Conservation (phyloP, 23 red algal genomes). For the Gracilaria gracilis region DNA sequence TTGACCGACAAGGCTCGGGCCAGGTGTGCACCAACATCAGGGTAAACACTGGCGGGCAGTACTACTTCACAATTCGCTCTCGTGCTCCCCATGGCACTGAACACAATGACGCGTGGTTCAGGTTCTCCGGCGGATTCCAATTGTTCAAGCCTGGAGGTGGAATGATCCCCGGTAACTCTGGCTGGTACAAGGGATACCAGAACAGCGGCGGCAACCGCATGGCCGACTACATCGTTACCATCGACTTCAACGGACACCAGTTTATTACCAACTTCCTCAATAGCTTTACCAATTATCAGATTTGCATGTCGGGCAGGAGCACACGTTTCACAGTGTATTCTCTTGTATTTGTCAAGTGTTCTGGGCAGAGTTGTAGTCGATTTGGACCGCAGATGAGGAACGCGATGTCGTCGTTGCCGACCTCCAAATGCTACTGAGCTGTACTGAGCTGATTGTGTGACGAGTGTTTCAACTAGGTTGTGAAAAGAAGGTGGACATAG, state of each 20-base stretch:
- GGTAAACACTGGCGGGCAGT: neutral
- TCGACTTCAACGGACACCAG: slow-evolving; percentile 68
- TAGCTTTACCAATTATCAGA: neutral
- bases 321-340: slow-evolving; percentile 19
- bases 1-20: slow-evolving; percentile 6
- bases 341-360: slow-evolving; percentile 26
- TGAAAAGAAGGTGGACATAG: neutral
- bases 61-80: slow-evolving; percentile 16
- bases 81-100: slow-evolving; percentile 20
- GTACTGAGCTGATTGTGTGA: neutral
- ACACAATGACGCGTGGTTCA: slow-evolving; percentile 48
- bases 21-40: slow-evolving; percentile 6
- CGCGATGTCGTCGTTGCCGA: slow-evolving; percentile 16
- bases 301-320: slow-evolving; percentile 31
- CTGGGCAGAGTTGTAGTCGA: slow-evolving; percentile 18
- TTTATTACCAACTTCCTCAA: slow-evolving; percentile 37
- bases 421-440: slow-evolving; percentile 7
- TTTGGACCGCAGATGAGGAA: slow-evolving; percentile 29
- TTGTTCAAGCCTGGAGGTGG: slow-evolving; percentile 16
- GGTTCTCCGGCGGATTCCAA: slow-evolving; percentile 32
- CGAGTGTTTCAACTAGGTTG: neutral
- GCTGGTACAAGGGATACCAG: slow-evolving; percentile 72
- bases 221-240: slow-evolving; percentile 52
- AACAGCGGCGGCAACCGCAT: slow-evolving; percentile 49
- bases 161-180: slow-evolving; percentile 8